Evolutionary conservation across 2,329 filamentous ascomycete genomes (phyloP).

Genomic region (Pseudogymnoascus sp.): DNA sequence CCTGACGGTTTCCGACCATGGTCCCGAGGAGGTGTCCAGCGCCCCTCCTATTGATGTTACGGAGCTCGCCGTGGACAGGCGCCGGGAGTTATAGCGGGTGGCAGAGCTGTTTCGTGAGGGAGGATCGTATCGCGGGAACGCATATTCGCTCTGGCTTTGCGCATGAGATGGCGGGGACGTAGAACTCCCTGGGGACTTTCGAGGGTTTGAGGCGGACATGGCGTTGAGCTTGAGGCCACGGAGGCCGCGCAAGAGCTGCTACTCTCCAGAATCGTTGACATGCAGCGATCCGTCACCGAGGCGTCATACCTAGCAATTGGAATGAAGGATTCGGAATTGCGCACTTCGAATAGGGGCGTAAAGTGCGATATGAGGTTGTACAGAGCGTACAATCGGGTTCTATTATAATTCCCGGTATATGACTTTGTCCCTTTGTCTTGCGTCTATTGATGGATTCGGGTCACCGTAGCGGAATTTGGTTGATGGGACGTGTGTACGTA

Average conservation of each 20-base stretch:
- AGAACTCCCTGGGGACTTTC: constrained; percentile 41
- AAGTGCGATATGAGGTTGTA: neutral
- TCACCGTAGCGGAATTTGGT: neutral
- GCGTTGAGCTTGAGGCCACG: constrained; percentile 17
- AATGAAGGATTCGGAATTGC: neutral
- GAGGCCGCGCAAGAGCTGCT: constrained; percentile 16
- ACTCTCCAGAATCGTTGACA: constrained; percentile 18
- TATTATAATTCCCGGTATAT: neutral
- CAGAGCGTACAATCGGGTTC: neutral
- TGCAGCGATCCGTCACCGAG: constrained; percentile 21
- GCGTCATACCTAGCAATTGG: constrained; percentile 25
- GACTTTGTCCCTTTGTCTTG: neutral
- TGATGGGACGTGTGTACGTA: neutral
- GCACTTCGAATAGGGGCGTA: neutral
- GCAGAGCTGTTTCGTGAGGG: constrained; percentile 34
- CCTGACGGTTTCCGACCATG: constrained; percentile 48
- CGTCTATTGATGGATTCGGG: neutral
- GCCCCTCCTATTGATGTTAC: constrained; percentile 79
- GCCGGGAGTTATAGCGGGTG: constrained; percentile 44
- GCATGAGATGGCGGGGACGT: constrained; percentile 28
- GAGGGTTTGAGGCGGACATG: constrained; percentile 36
- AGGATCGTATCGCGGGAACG: constrained; percentile 51
- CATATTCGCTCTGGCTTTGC: constrained; percentile 34
- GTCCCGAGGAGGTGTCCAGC: constrained; percentile 58
- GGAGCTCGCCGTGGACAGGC: constrained; percentile 81